Percentiles rank a stretch among this genome's conserved stretches.
Conservation (phyloP, 371 early-diverging fungal genomes). For the Caulochytrium protostelioides region DNA sequence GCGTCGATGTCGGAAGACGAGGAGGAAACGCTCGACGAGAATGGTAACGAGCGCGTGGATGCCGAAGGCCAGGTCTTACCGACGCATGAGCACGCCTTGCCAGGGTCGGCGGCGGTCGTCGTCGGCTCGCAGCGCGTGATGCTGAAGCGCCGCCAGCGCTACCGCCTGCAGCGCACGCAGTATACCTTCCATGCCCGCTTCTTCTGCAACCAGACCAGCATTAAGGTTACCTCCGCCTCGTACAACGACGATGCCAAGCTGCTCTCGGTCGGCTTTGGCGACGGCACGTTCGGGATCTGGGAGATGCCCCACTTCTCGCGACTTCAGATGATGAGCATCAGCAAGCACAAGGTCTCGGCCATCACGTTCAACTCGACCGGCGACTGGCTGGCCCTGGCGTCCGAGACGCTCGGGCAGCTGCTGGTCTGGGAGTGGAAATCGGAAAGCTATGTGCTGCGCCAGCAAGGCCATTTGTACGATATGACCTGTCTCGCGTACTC, state of each 20-base stretch:
- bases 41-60: no score
- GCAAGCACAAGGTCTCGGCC: constrained; percentile 72
- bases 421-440: constrained; percentile 99
- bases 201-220: constrained; percentile 41
- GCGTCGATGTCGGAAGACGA: no score
- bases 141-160: no score
- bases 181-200: constrained; percentile 1
- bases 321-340: constrained; percentile 76
- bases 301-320: constrained; percentile 75
- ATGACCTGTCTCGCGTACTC: constrained; percentile 76
- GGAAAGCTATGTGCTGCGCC: constrained; percentile 89
- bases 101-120: background rate
- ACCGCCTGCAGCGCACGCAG: no score
- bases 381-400: constrained; percentile 95
- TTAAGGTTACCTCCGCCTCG: constrained; percentile 55
- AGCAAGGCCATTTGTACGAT: constrained; percentile 90
- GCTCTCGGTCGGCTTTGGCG: constrained; percentile 69
- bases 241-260: constrained; percentile 54
- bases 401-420: constrained; percentile 73
- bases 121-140: no score
- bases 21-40: no score
- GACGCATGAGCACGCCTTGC: no score
- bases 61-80: no score
- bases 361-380: constrained; percentile 70
- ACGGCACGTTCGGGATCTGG: constrained; percentile 90